Evolutionary conservation across 345 rosid genomes (phyloP).

Genomic region (Hibiscus syriacus): DNA sequence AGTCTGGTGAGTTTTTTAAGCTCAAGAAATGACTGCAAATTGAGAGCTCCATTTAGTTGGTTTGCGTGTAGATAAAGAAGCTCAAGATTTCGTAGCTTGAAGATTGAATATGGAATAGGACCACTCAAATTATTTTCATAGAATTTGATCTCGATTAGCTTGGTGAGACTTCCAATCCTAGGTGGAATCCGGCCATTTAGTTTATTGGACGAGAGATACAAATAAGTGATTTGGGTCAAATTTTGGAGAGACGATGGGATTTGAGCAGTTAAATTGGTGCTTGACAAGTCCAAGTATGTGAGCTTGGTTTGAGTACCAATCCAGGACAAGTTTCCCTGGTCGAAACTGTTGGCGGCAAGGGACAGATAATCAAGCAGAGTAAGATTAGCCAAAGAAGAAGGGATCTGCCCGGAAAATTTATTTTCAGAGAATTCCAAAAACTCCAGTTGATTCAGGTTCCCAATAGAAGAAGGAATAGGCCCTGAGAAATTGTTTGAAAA

Average conservation of each 20-base stretch:
- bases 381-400: slow-evolving; percentile 10
- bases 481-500: slow-evolving; percentile 9
- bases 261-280: not conserved
- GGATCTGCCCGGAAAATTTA: slow-evolving; percentile 11
- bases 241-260: slow-evolving; percentile 6
- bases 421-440: not conserved
- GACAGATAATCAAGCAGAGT: not conserved
- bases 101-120: slow-evolving; percentile 14
- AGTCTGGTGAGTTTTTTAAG: not conserved
- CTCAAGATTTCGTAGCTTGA: slow-evolving; percentile 1
- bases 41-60: slow-evolving; percentile 12
- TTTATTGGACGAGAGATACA: not conserved
- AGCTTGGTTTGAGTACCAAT: not conserved
- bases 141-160: not conserved
- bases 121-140: slow-evolving; percentile 11
- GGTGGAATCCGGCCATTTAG: slow-evolving; percentile 1
- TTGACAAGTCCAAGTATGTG: not conserved
- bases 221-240: not conserved
- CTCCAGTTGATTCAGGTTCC: slow-evolving; percentile 4
- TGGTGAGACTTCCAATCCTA: slow-evolving; percentile 5
- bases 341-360: not conserved
- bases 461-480: slow-evolving; percentile 11
- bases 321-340: not conserved
- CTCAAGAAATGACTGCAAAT: slow-evolving; percentile 5
- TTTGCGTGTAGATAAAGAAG: not conserved